Evolutionary conservation across 306 rosid genomes (phyloP).

Genomic region (Casuarina cunninghamiana): DNA sequence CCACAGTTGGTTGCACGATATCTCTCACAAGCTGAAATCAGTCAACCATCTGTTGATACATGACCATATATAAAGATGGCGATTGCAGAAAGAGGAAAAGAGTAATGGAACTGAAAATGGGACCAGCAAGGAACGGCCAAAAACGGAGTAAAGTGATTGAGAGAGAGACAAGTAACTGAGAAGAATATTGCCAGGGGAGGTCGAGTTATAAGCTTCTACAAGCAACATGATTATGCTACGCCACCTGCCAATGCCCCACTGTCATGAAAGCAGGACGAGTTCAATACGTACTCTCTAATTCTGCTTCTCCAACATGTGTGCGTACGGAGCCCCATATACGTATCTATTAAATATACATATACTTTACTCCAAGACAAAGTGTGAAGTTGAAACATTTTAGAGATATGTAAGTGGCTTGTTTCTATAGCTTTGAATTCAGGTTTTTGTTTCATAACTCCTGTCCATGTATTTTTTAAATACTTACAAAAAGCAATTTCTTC

Average conservation of each 20-base stretch:
- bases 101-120: too few relatives aligned
- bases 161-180: too few relatives aligned
- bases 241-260: constrained; percentile 56
- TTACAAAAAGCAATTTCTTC: background rate
- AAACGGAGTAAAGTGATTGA: too few relatives aligned
- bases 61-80: background rate
- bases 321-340: constrained; percentile 4
- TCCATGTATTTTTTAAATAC: background rate
- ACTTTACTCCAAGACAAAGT: background rate
- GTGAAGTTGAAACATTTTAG: background rate
- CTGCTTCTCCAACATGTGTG: background rate
- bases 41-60: background rate
- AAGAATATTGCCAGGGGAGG: too few relatives aligned
- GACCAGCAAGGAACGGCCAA: too few relatives aligned
- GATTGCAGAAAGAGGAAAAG: too few relatives aligned
- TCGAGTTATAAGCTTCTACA: background rate
- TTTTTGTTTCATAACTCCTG: background rate
- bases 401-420: background rate
- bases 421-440: background rate
- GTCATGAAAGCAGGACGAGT: constrained; percentile 52
- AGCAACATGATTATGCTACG: constrained; percentile 18
- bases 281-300: constrained; percentile 15
- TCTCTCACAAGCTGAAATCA: background rate
- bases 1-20: background rate
- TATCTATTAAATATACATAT: background rate